These are phyloP conservation scores for Yamadazyma sp. DNA, from an alignment of 805 yeast genomes.

Conservation along the genomic window DNA sequence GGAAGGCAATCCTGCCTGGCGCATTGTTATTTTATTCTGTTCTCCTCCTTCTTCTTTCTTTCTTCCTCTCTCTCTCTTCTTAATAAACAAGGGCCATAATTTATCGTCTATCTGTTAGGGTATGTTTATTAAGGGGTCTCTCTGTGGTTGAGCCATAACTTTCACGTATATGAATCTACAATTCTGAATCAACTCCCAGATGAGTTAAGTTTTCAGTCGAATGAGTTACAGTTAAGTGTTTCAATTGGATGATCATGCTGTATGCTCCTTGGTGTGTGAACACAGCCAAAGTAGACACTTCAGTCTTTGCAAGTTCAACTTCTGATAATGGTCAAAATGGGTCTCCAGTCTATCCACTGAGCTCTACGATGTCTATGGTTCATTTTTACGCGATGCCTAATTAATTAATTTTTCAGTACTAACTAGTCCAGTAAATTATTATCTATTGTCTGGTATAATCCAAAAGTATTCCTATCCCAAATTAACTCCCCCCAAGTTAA, in stretches of 20 bases:
- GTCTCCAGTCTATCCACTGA: neutral
- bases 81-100: slow-evolving; percentile 12
- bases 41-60: slow-evolving; percentile 12
- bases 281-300: too few relatives aligned
- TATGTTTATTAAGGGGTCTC: slow-evolving; percentile 9
- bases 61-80: slow-evolving; percentile 13
- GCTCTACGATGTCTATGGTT: neutral
- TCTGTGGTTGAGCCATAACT: neutral
- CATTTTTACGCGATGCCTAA: slow-evolving; percentile 9
- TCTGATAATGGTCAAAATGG: too few relatives aligned
- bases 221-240: too few relatives aligned
- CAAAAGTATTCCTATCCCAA: neutral
- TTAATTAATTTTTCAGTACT: slow-evolving; percentile 3
- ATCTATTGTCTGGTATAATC: slow-evolving; percentile 10
- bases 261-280: too few relatives aligned
- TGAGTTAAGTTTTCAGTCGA: too few relatives aligned
- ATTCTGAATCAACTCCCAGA: too few relatives aligned
- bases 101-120: slow-evolving; percentile 12
- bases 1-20: slow-evolving; percentile 4
- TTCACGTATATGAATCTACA: neutral
- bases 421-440: slow-evolving; percentile 10
- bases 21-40: slow-evolving; percentile 6
- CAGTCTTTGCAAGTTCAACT: too few relatives aligned
- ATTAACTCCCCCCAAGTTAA: slow-evolving; percentile 5
- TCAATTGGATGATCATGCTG: too few relatives aligned